Evolutionary conservation across 1,139 yeast species (phyloP), one percentile per base, ranked within the genome.

Genomic region (Lodderomyces elongisporus): DNA sequence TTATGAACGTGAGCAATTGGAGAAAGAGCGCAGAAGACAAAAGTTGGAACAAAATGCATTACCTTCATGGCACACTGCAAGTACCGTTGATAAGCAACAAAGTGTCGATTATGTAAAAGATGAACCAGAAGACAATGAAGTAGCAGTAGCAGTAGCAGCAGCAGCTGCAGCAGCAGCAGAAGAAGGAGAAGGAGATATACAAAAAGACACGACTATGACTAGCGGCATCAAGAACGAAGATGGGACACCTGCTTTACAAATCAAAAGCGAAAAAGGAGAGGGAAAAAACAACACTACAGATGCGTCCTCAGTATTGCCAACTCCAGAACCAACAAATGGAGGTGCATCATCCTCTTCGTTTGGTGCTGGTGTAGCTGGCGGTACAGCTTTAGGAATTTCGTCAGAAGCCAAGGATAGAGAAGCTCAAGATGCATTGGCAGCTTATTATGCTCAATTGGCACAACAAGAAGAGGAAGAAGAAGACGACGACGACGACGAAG

Each of bases 61-160:
- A 46, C 98, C 99, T 8, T 80, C 94, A 16, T 91, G 99, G 99
- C 96, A 91, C 55, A 75, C 83, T 45, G 81, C 81, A 46, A 79
- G 93, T 49, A 88, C 98, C 1, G 93, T 91, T 43, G 96, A 95
- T 9, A 35, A 32, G 13, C 31, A 30, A 13, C 31, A 32, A 24
- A 67, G 61, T 17, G 76, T 66, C 21, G 69, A 60, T 21, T 29
- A 29, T 17, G 20, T 33, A 12, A 38, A 39, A 22, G 36, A 35
- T 8, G 52, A 46, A 17, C 43, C 44, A 3, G 41, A 32, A 2
- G 34, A 27, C 13, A 18, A 15, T 8, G 26, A 33, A 5, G 24
- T 20, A n/a, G 26, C n/a, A 14, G 15, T 7, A 4, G 26, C n/a
- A 21, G 25, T 9, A 21, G 26, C 18, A 22, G 31, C 12, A 17